Base-by-base conservation (phyloP, 441 rosid genomes). In the Populus hybrid region DNA sequence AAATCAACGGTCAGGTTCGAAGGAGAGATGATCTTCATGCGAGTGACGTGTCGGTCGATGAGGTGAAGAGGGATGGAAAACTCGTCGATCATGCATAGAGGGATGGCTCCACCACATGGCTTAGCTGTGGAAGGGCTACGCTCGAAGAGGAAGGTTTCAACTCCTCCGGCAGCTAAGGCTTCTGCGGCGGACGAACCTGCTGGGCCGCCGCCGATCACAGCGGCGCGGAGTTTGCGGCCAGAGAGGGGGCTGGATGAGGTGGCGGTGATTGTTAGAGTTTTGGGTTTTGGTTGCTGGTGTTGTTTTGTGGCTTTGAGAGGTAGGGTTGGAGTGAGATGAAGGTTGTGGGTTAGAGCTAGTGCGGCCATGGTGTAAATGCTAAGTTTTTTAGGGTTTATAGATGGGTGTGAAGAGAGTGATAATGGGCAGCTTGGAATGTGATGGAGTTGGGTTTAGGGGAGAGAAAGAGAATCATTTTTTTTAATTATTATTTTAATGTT, bases 91-190 rank as follows among this genome's bases (percentile, higher is more conserved):
- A 91, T 90, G 77, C 91, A 88, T 21, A 91, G 83, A 26, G 95
- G 95, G 78, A 91, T 91, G 32, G 92, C 95, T 5, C 93, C 95
- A 71, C 92, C 93, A 78, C 92, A 91, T 18, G 95, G 92, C 79
- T 90, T 91, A 75, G 91, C 85, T 0, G 83, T 70, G 35, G 85
- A 78, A 14, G 90, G 83, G 80, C 77, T 86, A 6, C 92, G 86
- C 57, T 91, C 95, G 77, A 91, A 85, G 74, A 89, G 90, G 81
- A 85, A 91, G 10, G 93, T 89, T 82, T 89, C 91, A 70, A 91
- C 75, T 34, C 93, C 89, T 4, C 88, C 90, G 1, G 87, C 74
- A 4, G 89, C 89, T 0, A 89, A 84, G 2, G 88, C 77, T 77
- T 90, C 90, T 3, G 91, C 91, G 35, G 91, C 88, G 32, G 90